A percentile compares a stretch with the other conserved stretches of the same genome.
Evolutionary conservation across 257 asterid genomes (phyloP).

Genomic region (Apocynum venetum): DNA sequence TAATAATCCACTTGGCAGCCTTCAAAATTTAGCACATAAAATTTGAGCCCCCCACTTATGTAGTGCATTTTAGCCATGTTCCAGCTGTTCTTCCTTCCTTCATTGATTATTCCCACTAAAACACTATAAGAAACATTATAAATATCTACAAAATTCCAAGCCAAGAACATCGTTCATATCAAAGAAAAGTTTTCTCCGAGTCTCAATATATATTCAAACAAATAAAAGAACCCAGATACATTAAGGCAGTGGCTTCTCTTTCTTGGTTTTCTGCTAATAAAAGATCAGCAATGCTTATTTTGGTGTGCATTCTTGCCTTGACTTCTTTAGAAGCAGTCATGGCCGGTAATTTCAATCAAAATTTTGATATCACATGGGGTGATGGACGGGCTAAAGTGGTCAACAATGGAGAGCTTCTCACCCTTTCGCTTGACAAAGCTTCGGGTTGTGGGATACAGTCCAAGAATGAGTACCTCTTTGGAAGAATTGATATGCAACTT

Average conservation of each 20-base stretch:
- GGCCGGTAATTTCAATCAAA: constrained; percentile 29
- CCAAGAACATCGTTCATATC: neutral
- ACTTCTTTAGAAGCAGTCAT: neutral
- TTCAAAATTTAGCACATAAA: constrained; percentile 16
- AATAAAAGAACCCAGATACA: neutral
- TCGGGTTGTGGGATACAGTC: constrained; percentile 31
- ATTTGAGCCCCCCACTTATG: neutral
- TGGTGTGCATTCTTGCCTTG: neutral
- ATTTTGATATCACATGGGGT: constrained; percentile 35
- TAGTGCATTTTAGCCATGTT: constrained; percentile 13
- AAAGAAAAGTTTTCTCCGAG: neutral
- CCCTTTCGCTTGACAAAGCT: constrained; percentile 22
- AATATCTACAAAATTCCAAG: neutral
- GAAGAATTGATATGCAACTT: constrained; percentile 31
- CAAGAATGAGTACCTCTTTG: constrained; percentile 35
- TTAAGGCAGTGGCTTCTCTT: constrained; percentile 6
- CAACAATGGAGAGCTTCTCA: constrained; percentile 23
- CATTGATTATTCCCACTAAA: neutral
- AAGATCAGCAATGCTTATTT: neutral
- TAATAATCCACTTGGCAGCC: constrained; percentile 3
- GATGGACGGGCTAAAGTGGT: constrained; percentile 29
- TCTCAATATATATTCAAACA: neutral
- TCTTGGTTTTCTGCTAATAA: neutral
- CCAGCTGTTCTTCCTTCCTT: constrained; percentile 18
- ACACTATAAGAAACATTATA: neutral